phyloP scores from a whole-genome alignment of 371 early-diverging fungal genomes.

The Circinella minor region DNA sequence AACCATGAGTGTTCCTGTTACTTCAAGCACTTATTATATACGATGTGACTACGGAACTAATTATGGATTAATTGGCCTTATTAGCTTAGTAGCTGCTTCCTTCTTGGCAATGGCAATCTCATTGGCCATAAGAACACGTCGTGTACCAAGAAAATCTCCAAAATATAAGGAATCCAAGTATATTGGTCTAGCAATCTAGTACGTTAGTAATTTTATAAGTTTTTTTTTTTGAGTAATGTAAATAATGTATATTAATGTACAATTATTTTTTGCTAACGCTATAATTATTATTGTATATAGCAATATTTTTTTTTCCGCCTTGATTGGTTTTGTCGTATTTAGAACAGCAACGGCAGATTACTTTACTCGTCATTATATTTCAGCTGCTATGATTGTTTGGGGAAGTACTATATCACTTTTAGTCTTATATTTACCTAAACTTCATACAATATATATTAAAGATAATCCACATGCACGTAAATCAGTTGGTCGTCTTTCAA shows the following conservation, averaged over 20 bases:
- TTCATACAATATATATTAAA: constrained; percentile 37
- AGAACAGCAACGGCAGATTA: constrained; percentile 53
- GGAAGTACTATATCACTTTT: constrained; percentile 58
- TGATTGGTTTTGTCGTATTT: constrained; percentile 55
- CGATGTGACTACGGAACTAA: constrained; percentile 43
- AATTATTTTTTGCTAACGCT: neutral
- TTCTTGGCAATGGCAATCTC: constrained; percentile 48
- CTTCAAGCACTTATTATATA: constrained; percentile 42
- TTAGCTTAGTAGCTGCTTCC: constrained; percentile 36
- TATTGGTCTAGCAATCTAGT: constrained; percentile 63
- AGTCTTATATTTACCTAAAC: constrained; percentile 57
- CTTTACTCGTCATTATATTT: constrained; percentile 55
- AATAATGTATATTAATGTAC: too few species aligned
- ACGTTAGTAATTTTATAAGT: constrained; percentile 24
- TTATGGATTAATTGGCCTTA: constrained; percentile 34
- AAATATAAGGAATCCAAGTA: constrained; percentile 62
- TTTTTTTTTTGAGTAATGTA: neutral
- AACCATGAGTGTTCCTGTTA: constrained; percentile 36
- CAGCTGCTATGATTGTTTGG: constrained; percentile 59
- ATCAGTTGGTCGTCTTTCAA: constrained; percentile 19
- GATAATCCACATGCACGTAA: constrained; percentile 20
- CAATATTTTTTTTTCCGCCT: constrained; percentile 57
- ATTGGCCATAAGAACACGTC: constrained; percentile 55
- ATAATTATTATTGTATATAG: constrained; percentile 18
- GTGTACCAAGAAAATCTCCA: constrained; percentile 42